Evolutionary conservation across 495 filamentous ascomycete species (phyloP).

Genomic region (Margaritispora aquatica): DNA sequence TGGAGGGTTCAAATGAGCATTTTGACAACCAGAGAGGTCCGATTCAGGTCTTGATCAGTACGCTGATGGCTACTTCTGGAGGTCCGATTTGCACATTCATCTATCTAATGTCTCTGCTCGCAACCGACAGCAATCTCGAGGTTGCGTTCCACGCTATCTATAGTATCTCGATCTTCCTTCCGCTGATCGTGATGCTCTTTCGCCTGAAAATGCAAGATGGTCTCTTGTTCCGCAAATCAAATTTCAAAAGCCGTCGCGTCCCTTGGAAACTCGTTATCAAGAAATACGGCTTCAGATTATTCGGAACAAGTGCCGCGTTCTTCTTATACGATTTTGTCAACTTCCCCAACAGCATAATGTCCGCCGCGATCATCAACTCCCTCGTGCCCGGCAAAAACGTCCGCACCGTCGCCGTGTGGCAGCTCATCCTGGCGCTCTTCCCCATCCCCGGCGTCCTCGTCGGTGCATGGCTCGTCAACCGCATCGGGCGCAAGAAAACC

Average conservation of each 20-base stretch:
- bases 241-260: conserved; percentile 5
- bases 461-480: conserved; percentile 42
- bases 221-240: conserved; percentile 10
- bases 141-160: conserved; percentile 2
- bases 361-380: conserved; percentile 30
- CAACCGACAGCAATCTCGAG: conserved; percentile 31
- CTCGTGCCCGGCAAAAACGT: conserved; percentile 33
- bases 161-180: conserved; percentile 1
- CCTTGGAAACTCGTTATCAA: conserved; percentile 9
- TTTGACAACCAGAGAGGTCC: conserved; percentile 23
- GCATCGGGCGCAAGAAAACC: conserved; percentile 41
- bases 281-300: conserved; percentile 11
- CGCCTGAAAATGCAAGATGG: conserved; percentile 18
- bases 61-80: conserved; percentile 38
- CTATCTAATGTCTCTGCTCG: conserved; percentile 34
- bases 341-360: conserved; percentile 32
- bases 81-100: conserved; percentile 32
- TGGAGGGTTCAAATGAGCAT: conserved; percentile 24
- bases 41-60: conserved; percentile 7
- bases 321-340: conserved; percentile 40
- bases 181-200: conserved; percentile 31
- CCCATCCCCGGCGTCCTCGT: conserved; percentile 40
- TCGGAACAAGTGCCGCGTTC: conserved; percentile 23
- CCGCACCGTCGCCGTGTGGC: conserved; percentile 38
- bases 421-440: conserved; percentile 43